phyloP scores from a whole-genome alignment of 1,139 yeast genomes.

The Pichia sp. region DNA sequence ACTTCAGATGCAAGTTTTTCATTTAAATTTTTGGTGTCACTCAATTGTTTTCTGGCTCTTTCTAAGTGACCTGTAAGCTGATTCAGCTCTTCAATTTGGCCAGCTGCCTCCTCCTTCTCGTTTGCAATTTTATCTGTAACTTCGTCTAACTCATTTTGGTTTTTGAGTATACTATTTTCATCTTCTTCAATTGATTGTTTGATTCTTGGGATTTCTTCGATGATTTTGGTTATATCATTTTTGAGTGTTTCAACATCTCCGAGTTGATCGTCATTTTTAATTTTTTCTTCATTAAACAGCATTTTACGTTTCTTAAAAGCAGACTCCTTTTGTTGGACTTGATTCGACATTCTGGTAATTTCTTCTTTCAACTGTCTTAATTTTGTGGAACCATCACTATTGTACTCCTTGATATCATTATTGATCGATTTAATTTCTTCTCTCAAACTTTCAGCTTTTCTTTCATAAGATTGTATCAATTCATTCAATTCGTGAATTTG shows the following conservation, averaged over 20 bases:
- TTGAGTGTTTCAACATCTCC: slow-evolving; percentile 48
- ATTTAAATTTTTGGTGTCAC: slow-evolving; percentile 27
- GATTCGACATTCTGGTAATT: slow-evolving; percentile 34
- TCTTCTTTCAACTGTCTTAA: slow-evolving; percentile 61
- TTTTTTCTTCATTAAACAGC: slow-evolving; percentile 54
- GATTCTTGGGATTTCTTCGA: slow-evolving; percentile 30
- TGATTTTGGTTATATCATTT: slow-evolving; percentile 44
- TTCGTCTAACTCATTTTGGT: slow-evolving; percentile 30
- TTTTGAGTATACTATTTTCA: slow-evolving; percentile 28
- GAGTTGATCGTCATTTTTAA: slow-evolving; percentile 63
- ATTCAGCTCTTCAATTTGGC: slow-evolving; percentile 70
- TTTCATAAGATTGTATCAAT: slow-evolving; percentile 25
- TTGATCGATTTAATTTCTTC: slow-evolving; percentile 52
- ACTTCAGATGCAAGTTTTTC: slow-evolving; percentile 1
- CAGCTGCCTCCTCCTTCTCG: slow-evolving; percentile 57
- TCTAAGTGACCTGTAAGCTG: slow-evolving; percentile 52
- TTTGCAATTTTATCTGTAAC: slow-evolving; percentile 44
- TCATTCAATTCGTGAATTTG: slow-evolving; percentile 43
- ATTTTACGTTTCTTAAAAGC: slow-evolving; percentile 43
- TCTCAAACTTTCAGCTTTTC: slow-evolving; percentile 12
- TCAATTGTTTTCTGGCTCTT: slow-evolving; percentile 43
- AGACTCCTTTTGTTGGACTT: slow-evolving; percentile 36
- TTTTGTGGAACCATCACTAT: slow-evolving; percentile 72
- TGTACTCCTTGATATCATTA: slow-evolving; percentile 77
- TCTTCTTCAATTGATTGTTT: slow-evolving; percentile 36